Conservation (phyloP, 768 basidiomycete genomes). For the Tremella fuciformis region DNA sequence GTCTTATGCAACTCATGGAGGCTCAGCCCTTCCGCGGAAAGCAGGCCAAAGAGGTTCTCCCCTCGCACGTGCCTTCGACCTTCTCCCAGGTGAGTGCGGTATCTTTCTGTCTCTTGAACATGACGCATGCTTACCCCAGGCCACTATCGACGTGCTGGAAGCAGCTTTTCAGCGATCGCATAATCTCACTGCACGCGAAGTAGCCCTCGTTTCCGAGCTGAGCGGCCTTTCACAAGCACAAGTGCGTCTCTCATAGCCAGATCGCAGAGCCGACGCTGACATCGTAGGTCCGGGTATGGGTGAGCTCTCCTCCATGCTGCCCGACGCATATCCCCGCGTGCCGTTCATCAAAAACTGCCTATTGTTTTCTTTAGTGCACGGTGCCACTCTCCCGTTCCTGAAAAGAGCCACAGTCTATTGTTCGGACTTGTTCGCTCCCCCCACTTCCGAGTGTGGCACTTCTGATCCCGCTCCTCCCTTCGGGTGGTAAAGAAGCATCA, state of each 20-base stretch:
- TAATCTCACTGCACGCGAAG: neutral
- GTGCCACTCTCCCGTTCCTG: constrained; percentile 7
- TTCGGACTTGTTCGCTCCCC: neutral
- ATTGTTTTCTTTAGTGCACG: constrained; percentile 3
- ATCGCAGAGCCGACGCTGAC: constrained; percentile 1
- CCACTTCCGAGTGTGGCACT: constrained; percentile 1
- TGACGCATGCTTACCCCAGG: neutral
- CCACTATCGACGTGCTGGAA: neutral
- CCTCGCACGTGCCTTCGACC: too few species aligned
- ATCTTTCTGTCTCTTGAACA: too few species aligned
- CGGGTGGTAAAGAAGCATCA: constrained; percentile 1
- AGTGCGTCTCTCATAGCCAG: constrained; percentile 22
- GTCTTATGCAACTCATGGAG: too few species aligned
- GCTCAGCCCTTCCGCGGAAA: too few species aligned
- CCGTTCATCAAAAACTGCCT: too few species aligned
- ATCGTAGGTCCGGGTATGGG: constrained; percentile 42
- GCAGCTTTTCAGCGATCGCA: neutral
- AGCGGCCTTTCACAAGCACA: constrained; percentile 32
- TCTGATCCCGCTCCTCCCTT: constrained; percentile 3
- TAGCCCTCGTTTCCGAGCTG: constrained; percentile 22
- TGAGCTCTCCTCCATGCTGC: constrained; percentile 13
- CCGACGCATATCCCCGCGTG: constrained; percentile 4
- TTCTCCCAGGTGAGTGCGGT: constrained; percentile 8
- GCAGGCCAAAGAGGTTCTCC: too few species aligned
- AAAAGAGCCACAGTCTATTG: constrained; percentile 15